Evolutionary conservation across 371 early-diverging fungal species (phyloP).

Genomic region (Mucor indicus): DNA sequence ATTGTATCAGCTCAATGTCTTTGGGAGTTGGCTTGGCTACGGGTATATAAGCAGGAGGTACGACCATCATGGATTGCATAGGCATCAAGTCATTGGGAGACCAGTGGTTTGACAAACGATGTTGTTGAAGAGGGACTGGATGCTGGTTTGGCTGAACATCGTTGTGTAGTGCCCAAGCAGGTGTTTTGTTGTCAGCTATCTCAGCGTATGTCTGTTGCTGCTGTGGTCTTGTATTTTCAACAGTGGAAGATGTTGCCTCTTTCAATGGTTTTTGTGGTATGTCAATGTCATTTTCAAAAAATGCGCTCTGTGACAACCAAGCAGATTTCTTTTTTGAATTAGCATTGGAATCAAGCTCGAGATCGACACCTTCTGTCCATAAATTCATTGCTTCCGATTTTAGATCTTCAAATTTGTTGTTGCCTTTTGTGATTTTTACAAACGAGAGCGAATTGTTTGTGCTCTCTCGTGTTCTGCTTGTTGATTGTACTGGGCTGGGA

Average conservation of each 20-base stretch:
- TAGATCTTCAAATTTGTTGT: conserved; percentile 26
- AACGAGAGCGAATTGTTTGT: neutral
- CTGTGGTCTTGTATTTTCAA: neutral
- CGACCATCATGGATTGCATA: neutral
- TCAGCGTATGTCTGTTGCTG: neutral
- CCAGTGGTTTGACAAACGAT: neutral
- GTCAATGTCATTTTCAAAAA: conserved; percentile 4
- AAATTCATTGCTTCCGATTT: conserved; percentile 20
- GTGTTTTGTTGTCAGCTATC: neutral
- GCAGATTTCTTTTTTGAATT: conserved; percentile 13
- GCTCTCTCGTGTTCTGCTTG: conserved; percentile 3
- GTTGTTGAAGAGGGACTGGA: neutral
- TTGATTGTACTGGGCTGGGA: neutral
- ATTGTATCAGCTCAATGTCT: conserved; percentile 4
- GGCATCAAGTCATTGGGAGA: neutral
- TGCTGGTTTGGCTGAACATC: neutral
- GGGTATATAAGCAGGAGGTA: conserved; percentile 6
- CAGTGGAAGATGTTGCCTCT: neutral
- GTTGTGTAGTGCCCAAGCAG: neutral
- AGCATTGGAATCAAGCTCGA: conserved; percentile 10
- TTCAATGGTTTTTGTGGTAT: neutral
- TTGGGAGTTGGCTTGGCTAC: neutral
- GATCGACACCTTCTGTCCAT: conserved; percentile 33
- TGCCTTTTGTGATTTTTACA: conserved; percentile 11
- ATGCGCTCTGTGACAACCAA: conserved; percentile 28